Base-by-base conservation (phyloP, 2,329 filamentous ascomycete species). In the Emericellopsis cladophorae region DNA sequence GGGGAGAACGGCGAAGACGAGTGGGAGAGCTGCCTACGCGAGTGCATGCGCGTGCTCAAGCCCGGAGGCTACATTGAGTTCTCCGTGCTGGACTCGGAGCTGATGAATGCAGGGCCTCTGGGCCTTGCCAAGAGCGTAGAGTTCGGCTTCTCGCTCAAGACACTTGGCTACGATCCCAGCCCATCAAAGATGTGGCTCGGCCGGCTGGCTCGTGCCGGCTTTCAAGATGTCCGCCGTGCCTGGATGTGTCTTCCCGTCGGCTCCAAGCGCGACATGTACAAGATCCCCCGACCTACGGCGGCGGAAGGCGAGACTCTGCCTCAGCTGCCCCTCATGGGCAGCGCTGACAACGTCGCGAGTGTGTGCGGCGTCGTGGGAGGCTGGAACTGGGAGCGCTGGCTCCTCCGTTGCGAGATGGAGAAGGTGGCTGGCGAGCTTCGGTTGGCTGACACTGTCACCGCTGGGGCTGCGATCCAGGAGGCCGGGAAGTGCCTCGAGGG, bases 371-470 rank as follows among this genome's bases (percentile, higher is more conserved):
- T 96, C 33, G 77, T 90, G 1, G 92, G 87, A 5, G 81, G 83
- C 22, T 92, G 88, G 80, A 80, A 81, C 57, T 98, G 89, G 90
- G 92, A 98, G 72, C 84, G 86, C 58, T 98, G 92, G 92, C 74
- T 96, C 59, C 65, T 95, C 49, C 85, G 87, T 54, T 74, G 90
- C 52, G 84, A 92, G 64, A 75, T 81, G 64, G 89, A 95, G 67
- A 92, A 74, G 59, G 68, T 69, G 5, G 68, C 86, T 54, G 83
- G 84, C 22, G 80, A 86, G 55, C 59, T 72, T 45, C 60, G 73
- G 10, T 65, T 77, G 21, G 62, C 61, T 5, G 70, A 76, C 50
- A 74, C 63, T 5, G 68, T 70, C 24, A 69, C 66, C 31, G 57
- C 71, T 9, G 65, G 70, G 18, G 57, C 63, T 36, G 66, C 70